Base-by-base conservation (phyloP, 345 rosid species). In the Pistacia vera region DNA sequence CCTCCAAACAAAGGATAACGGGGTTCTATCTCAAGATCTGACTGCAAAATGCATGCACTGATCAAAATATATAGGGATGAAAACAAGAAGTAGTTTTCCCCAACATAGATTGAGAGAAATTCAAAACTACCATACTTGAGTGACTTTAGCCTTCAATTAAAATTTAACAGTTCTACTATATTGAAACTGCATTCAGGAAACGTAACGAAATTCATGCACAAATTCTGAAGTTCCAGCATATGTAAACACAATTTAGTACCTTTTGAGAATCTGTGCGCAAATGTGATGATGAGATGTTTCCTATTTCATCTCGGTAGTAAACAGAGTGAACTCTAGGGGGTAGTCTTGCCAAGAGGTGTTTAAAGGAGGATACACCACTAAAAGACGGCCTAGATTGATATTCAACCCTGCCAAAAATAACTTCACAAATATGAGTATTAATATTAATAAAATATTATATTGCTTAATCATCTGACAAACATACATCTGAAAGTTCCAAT, bases 1-100 rank as follows among this genome's bases (percentile, higher is more conserved):
- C 98, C 98, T 82, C 99, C 99, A 86, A 97, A 91, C 81, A 97
- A 82, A 63, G 99, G 99, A 86, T 94, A 94, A 4, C 98, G 90
- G 2, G 98, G 98, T 79, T 94, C 98, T 61, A 94, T 84, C 87
- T 97, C 98, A 75, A 97, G 98, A 81, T 97, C 97, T 46, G 98
- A 92, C 98, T 94, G 98, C 85, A 84, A 71, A 75, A 52, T 71
- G 63, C 22, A 69, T 58, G 35, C 72, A 66, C 41, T 4, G 55
- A 79, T 72, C 72, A 74, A 76, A 13, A 65, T 20, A 66, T 55
- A 73, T 4, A 25, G 71, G 18, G 52, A 74, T 28, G 22, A 74
- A 79, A 74, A 17, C 56, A 18, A 30, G 11, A 66, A 62, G 35
- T 52, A 41, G 54, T 36, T 41, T 41, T 41, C 46, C 56, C 36